Evolutionary conservation across 805 yeast species (phyloP), one percentile per base, ranked within the genome.

Genomic region (Spathaspora hagerdaliae): DNA sequence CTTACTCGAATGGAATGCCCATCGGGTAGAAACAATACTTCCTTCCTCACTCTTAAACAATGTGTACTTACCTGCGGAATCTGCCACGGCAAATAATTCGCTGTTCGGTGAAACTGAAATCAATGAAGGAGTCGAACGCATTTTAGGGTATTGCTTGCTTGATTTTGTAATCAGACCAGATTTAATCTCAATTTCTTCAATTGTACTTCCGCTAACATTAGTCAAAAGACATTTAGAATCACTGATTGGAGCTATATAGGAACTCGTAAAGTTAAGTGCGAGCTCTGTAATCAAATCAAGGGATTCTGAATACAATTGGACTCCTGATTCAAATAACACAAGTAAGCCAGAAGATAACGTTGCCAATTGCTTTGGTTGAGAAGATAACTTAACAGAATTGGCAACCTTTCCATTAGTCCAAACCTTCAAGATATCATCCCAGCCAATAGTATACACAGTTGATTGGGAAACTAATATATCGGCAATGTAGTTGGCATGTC

Each of bases 1-100:
- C 45, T 78, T 82, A 46, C 96, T 84, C 2, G 91, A 87, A 62
- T 94, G 97, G 81, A 88, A 92, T 0, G 96, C 84, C 99, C 99
- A 94, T 60, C 97, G 79, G 0, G 95, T 81, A 2, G 98, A 89
- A 33, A 82, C 75, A 7, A 87, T 67, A 2, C 75, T 53, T 42
- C 71, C 77, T 35, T 81, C 82, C 2, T 61, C 62, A 6, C 81
- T 61, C 51, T 80, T 75, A 64, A 80, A 89, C 33, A 91, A 72
- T n/a, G 83, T 66, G 52, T 90, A 88, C 63, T 92, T 94, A 31
- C 99, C 99, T 43, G 85, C 73, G 5, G 75, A 74, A 57, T 91
- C 97, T 43, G 97, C 97, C 26, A 85, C 86, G 1, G 98, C 98
- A 13, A 85, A 72, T 49, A 68, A 77, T 45, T 72, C 63, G 7